Evolutionary conservation across 305 asterid genomes (phyloP), one percentile per base, ranked within the genome.

Genomic region (Fraxinus velutina): DNA sequence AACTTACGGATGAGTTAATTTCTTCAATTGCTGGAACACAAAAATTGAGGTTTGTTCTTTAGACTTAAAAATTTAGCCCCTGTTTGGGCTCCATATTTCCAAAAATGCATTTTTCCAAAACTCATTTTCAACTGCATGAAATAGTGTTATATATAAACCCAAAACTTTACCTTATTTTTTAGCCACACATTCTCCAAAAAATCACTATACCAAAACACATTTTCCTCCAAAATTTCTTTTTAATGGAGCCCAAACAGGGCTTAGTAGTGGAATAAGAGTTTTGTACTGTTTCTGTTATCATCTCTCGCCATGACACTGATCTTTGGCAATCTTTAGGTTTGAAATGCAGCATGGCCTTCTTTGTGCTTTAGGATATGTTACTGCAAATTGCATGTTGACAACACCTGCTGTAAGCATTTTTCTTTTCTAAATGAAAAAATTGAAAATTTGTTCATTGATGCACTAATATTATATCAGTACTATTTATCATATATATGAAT

Each of bases 321-420:
- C 44, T 77, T 37, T 72, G 77, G 82, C 64, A 34, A 81, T 83
- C 60, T 84, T 66, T 76, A 96, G 99, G 90, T 96, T 94, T 79
- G 99, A 96, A 89, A 85, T 91, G 81, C 93, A 90, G 78, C 98
- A 96, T 55, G 98, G 99, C 7, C 86, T 87, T 84, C 84, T 94
- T 75, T 90, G 97, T 89, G 96, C 96, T 83, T 76, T 96, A 74
- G 99, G 99, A 85, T 96, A 93, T 86, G 89, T 93, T 74, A 92
- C 97, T 74, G 98, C 99, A 88, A 93, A 93, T 86, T 90, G 96
- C 89, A 72, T 91, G 92, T 84, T 88, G 90, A 88, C 87, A 84
- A 84, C 77, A 70, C 88, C 96, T 82, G 85, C 92, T 82, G 99
- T 96, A 94, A 93, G 99, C 70, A 64, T 76, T 83, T 80, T 77